A percentile compares a stretch with the other conserved stretches of the same genome.
These are phyloP conservation scores for Sordariomycetes sp. DNA, from an alignment of 2,329 filamentous ascomycete species.

Conservation along the genomic window DNA sequence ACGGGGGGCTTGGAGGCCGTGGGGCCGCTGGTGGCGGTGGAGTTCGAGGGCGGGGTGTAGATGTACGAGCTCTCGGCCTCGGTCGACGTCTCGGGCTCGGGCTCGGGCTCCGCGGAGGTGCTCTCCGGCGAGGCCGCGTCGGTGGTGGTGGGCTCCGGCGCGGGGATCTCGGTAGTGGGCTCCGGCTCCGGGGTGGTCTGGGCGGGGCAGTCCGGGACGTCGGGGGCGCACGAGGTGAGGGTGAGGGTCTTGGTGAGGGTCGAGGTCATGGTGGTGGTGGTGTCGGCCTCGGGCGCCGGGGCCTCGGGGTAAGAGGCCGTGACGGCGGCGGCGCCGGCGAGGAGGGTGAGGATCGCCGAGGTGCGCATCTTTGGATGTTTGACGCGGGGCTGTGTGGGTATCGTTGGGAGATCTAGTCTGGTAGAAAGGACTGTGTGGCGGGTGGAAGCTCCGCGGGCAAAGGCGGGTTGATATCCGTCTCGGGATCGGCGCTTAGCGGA, in stretches of 20 bases:
- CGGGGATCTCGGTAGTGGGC: slow-evolving; percentile 4
- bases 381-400: neutral
- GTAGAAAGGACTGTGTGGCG: neutral
- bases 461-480: neutral
- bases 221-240: slow-evolving; percentile 8
- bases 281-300: neutral
- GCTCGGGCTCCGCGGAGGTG: neutral
- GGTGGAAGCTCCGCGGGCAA: neutral
- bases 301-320: slow-evolving; percentile 2
- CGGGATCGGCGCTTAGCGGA: neutral
- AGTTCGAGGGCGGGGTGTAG: slow-evolving; percentile 5
- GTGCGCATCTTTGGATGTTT: slow-evolving; percentile 7
- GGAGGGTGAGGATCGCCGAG: slow-evolving; percentile 6
- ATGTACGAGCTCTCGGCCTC: neutral
- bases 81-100: slow-evolving; percentile 3
- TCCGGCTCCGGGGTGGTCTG: slow-evolving; percentile 3
- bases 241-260: slow-evolving; percentile 8
- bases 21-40: slow-evolving; percentile 3
- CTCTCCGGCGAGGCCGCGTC: neutral
- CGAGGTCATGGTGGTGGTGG: slow-evolving; percentile 7
- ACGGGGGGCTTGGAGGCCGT: slow-evolving; percentile 4
- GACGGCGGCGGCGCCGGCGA: slow-evolving; percentile 4
- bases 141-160: neutral
- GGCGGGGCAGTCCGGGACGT: slow-evolving; percentile 7
- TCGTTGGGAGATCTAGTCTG: neutral